Evolutionary conservation across 805 yeast species (phyloP), one percentile per base, ranked within the genome.

Genomic region (Candida multigemmis): DNA sequence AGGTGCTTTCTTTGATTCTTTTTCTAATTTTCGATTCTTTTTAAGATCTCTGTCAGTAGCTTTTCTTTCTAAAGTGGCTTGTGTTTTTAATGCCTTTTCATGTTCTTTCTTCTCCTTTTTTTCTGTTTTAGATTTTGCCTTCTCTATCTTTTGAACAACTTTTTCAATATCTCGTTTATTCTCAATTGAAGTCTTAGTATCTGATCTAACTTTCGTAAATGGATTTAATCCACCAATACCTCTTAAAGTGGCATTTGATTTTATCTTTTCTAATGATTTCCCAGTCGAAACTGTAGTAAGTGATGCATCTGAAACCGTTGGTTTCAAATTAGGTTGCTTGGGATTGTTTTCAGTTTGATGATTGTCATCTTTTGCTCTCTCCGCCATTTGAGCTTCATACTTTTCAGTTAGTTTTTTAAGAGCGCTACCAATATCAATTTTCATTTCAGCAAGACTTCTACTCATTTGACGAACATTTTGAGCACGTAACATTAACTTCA

Each of bases 401-500:
- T 8, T 15, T 12, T 23, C 11, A 20, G 11, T 20, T 12, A 26
- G 9, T 10, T n/a, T n/a, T n/a, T n/a, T n/a, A n/a, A n/a, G n/a
- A n/a, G n/a, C n/a, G n/a, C n/a, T n/a, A n/a, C n/a, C 49, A 18
- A 54, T 33, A 5, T 56, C 56, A 9, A 26, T 28, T 19, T 47
- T 53, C 25, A 55, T 60, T 17, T 46, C 36, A n/a, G 36, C 41
- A 21, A 67, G 44, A 9, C 53, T 48, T 14, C 46, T 45, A 10
- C 68, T 50, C 69, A 74, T 68, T 27, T 68, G 71, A 25, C 69
- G 47, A 1, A 64, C 73, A 42, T 75, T 74, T 32, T 63, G 47
- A 0, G 77, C 65, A 28, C 81, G 53, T 24, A 75, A 41, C 64
- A 78, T 65, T 33, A 81, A 48, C 39, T 76, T 74, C 52, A 74